Evolutionary conservation across 257 asterid species (phyloP).

Genomic region (Nicotiana sylvestris): DNA sequence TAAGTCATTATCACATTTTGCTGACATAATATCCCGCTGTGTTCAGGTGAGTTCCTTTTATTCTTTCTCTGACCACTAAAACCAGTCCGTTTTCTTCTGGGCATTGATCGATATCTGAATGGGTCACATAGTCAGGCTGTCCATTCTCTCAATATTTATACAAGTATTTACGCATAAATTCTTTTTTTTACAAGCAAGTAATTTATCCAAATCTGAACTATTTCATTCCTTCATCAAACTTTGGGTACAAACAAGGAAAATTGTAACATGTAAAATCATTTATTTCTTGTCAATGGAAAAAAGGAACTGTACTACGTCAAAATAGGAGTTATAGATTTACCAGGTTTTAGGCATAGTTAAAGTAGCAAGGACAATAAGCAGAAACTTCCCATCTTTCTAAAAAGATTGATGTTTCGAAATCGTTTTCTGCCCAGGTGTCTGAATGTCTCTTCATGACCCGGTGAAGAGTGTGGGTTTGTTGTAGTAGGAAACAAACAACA

Average conservation of each 20-base stretch:
- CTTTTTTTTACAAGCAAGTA: background rate
- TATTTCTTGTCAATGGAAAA: background rate
- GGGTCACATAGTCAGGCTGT: background rate
- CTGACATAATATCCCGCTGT: conserved; percentile 94
- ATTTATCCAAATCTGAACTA: background rate
- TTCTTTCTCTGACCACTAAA: background rate
- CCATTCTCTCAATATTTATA: background rate
- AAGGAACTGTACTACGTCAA: background rate
- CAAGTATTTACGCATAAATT: background rate
- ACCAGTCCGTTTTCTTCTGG: background rate
- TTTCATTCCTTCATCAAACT: background rate
- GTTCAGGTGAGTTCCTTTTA: conserved; percentile 55
- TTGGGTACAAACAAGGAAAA: background rate
- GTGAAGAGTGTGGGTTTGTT: background rate
- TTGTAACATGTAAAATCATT: background rate
- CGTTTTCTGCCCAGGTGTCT: background rate
- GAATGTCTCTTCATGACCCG: background rate
- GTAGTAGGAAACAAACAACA: background rate
- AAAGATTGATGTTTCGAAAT: background rate
- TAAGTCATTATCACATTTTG: conserved; percentile 87
- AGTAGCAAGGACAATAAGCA: background rate
- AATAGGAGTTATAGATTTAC: background rate
- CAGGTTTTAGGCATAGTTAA: background rate
- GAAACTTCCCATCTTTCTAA: background rate
- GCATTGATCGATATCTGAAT: background rate